Percentiles rank a stretch among this genome's conserved stretches.
These are phyloP conservation scores for Cordyceps fumosorosea DNA, from an alignment of 2,329 filamentous ascomycete species.

Conservation along the genomic window DNA sequence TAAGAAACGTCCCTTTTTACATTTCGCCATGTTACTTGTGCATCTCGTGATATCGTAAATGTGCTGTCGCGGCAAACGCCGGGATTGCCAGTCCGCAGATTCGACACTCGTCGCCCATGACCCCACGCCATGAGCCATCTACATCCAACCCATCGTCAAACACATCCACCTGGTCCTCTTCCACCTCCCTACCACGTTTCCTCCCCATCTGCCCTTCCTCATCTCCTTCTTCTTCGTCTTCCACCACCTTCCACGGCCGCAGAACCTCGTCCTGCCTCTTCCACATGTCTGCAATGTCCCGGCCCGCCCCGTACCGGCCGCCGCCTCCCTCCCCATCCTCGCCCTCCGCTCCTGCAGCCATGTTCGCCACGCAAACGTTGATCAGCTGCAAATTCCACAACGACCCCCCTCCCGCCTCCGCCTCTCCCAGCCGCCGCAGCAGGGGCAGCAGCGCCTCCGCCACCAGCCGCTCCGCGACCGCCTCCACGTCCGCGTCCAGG, in stretches of 20 bases:
- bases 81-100: constrained; percentile 49
- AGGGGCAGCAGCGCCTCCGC: constrained; percentile 61
- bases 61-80: constrained; percentile 51
- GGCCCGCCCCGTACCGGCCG: constrained; percentile 46
- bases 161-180: constrained; percentile 1
- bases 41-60: constrained; percentile 34
- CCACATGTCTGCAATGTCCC: constrained; percentile 82
- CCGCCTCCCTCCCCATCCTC: constrained; percentile 29
- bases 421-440: constrained; percentile 57
- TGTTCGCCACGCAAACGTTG: constrained; percentile 83
- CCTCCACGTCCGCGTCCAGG: constrained; percentile 49
- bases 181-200: background rate
- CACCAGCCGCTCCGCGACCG: constrained; percentile 62
- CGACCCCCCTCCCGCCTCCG: constrained; percentile 39
- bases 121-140: constrained; percentile 23
- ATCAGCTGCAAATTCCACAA: constrained; percentile 74
- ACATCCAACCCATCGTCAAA: constrained; percentile 8
- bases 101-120: constrained; percentile 31
- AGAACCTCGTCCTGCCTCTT: constrained; percentile 63
- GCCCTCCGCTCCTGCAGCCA: constrained; percentile 54
- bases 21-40: constrained; percentile 11
- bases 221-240: constrained; percentile 15
- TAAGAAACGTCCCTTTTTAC: background rate
- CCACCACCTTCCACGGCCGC: constrained; percentile 56
- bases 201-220: constrained; percentile 19